Evolutionary conservation across 2,329 filamentous ascomycete species (phyloP), one percentile per base, ranked within the genome.

Genomic region (Fusarium sterilihyphosum): DNA sequence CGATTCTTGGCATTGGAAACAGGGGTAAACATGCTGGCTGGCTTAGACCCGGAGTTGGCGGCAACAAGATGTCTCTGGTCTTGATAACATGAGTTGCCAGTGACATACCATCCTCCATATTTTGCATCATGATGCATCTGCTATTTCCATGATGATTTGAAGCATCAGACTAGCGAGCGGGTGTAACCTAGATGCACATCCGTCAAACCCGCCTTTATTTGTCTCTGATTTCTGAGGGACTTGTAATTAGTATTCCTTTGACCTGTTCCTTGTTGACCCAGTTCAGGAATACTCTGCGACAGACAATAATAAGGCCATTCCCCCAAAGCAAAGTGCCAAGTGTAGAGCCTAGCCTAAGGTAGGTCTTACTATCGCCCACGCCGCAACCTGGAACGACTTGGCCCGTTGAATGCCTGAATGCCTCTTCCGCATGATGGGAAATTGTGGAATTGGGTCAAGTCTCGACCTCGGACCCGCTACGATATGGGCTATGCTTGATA

Each of bases 351-450:
- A 53, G 46, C 44, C 44, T 17, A 35, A 35, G 33, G 33, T 26
- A 16, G 18, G 31, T 18, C 43, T 35, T 17, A 35, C 33, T 40
- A 24, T 0, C 77, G 76, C 44, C 65, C 96, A 4, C 83, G 64
- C 64, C 65, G 56, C 47, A 68, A 53, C 41, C 41, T 96, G 40
- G 50, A 86, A 91, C 11, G 88, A 93, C 74, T 96, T 59, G 26
- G 43, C 29, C 41, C 41, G 44, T 33, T 47, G 33, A 58, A 62
- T 47, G 37, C 40, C 31, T 50, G 33, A 37, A 62, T 37, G 29
- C 40, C 38, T 62, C 43, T 41, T 95, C 80, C 87, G 87, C 18
- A 83, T 96, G 83, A 64, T 53, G 52, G 35, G 44, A 50, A 56
- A 44, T 69, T 31, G 47, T 54, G 52, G 52, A 53, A 38, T 24